A percentile compares a stretch with the other conserved stretches of the same genome.
phyloP scores from a whole-genome alignment of 208 protist genomes.

The Balamuthia mandrillaris region DNA sequence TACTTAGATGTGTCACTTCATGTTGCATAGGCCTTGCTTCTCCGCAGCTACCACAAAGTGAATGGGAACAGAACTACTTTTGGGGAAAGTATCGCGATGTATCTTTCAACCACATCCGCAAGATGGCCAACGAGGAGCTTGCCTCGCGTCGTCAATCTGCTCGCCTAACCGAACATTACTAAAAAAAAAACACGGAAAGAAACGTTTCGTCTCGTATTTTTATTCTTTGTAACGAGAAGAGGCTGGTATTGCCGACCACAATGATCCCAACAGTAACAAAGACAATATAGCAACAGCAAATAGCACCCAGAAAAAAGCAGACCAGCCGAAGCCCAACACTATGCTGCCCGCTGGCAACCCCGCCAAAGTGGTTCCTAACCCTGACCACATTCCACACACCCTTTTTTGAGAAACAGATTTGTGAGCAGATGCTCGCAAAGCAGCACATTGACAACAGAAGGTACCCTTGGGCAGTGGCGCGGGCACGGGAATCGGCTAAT shows the following conservation, averaged over 20 bases:
- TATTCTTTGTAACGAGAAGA: too few species aligned
- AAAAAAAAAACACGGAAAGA: too few species aligned
- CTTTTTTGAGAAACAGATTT: background rate
- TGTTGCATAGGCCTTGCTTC: background rate
- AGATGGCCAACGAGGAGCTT: background rate
- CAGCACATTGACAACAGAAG: too few species aligned
- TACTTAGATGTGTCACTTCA: too few species aligned
- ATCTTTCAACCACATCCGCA: background rate
- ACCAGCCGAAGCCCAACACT: background rate
- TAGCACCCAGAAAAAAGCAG: background rate
- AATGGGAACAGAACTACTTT: background rate
- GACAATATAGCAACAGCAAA: too few species aligned
- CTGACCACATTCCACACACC: background rate
- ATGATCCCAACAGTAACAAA: too few species aligned
- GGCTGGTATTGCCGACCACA: too few species aligned
- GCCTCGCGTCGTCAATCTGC: too few species aligned
- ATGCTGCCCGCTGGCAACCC: background rate
- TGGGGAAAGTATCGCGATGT: background rate
- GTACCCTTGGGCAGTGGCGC: background rate
- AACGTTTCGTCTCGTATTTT: too few species aligned
- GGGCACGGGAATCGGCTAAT: background rate
- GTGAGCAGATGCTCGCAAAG: background rate
- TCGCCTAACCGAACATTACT: too few species aligned
- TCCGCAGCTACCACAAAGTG: background rate
- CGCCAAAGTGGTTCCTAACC: background rate